A percentile compares a stretch with the other conserved stretches of the same genome.
Evolutionary conservation across 192 early-diverging fungal genomes (phyloP).

Genomic region (Chytriomyces sp.): DNA sequence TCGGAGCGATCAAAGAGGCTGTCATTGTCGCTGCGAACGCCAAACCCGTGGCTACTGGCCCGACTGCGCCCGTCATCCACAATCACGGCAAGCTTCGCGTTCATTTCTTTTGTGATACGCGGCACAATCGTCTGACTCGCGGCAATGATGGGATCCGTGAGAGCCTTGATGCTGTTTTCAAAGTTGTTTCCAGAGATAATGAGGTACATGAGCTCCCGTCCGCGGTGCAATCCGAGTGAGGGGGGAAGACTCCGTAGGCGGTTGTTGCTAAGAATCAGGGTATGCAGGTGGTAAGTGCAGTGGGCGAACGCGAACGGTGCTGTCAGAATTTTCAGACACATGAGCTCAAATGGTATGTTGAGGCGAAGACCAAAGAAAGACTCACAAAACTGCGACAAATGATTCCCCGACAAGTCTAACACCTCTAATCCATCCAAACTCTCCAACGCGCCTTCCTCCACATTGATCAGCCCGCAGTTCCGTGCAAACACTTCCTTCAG

Average conservation of each 20-base stretch:
- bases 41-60: background rate
- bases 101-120: slow-evolving; percentile 6
- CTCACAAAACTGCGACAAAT: slow-evolving; percentile 39
- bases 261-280: slow-evolving; percentile 40
- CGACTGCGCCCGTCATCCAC: background rate
- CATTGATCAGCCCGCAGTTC: slow-evolving; percentile 28
- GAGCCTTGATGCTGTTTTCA: background rate
- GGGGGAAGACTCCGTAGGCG: slow-evolving; percentile 39
- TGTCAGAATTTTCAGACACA: slow-evolving; percentile 18
- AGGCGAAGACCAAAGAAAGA: background rate
- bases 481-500: slow-evolving; percentile 43
- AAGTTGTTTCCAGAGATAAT: slow-evolving; percentile 13
- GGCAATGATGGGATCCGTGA: slow-evolving; percentile 30
- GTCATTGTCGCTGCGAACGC: background rate
- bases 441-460: slow-evolving; percentile 38
- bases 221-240: slow-evolving; percentile 47
- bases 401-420: slow-evolving; percentile 42
- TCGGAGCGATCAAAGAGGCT: background rate
- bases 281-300: slow-evolving; percentile 28
- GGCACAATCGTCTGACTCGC: slow-evolving; percentile 7
- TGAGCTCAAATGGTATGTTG: slow-evolving; percentile 19
- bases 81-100: slow-evolving; percentile 1
- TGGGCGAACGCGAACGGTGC: slow-evolving; percentile 24
- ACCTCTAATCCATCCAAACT: slow-evolving; percentile 37
- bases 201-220: slow-evolving; percentile 20